Evolutionary conservation across 371 early-diverging fungal genomes (phyloP), one percentile per base, ranked within the genome.

Genomic region (Umbelopsis sp.): DNA sequence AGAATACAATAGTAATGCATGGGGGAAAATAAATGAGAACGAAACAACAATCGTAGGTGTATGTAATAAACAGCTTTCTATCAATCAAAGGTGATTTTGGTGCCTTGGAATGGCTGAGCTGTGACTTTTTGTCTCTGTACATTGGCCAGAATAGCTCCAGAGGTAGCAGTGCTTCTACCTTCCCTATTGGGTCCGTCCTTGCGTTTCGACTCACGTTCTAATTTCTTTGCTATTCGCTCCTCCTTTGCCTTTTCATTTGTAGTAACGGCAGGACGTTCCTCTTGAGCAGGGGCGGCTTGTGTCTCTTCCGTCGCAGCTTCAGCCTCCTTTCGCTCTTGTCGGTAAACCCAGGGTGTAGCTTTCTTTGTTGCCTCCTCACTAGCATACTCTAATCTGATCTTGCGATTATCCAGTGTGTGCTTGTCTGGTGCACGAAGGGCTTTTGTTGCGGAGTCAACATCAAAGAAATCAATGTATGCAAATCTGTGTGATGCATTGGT

Each of bases 401-500:
- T 78, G 37, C 81, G 76, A 9, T 79, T 81, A 66, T 79, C 79
- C 66, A 86, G 44, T 8, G 50, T 73, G 64, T 80, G 82, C 38
- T 79, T 83, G 69, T 80, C 74, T 12, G 83, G 80, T 22, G 82
- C 80, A 71, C 84, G 86, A 72, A 91, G 72, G 1, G 92, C 92
- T 38, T 80, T 76, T 24, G 86, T 86, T 8, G 92, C 91, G 44
- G 84, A 82, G 52, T 87, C 92, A 0, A 86, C 80, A n/a, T 72
- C 77, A 69, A 78, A 80, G 67, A 83, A 92, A 66, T 92, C 91
- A 35, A 91, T 80, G 69, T 92, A 92, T 1, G 79, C 91, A 67
- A 92, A 89, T 14, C 84, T 82, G 76, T 10, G 29, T 32, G 22
- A 25, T 12, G 24, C 22, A 44, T 25, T 16, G 2, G 32, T 57